Percentiles rank a stretch among this genome's conserved stretches.
These are phyloP conservation scores for Neospora caninum DNA, from an alignment of 169 alveolate species.

Conservation along the genomic window DNA sequence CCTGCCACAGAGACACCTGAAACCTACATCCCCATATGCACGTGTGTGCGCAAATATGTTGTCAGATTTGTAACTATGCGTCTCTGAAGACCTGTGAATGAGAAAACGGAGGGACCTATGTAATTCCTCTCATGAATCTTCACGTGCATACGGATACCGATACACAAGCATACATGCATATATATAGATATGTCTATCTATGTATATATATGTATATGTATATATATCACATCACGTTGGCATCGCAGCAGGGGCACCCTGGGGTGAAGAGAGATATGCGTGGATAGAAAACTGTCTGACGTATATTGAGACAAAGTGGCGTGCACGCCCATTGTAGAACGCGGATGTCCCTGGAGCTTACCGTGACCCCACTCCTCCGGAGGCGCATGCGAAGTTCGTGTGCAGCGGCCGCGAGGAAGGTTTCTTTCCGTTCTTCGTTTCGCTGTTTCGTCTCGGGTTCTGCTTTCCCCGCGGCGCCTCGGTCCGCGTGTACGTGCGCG, in stretches of 20 bases:
- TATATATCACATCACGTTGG: too few species aligned
- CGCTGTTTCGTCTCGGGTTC: background rate
- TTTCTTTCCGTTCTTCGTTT: background rate
- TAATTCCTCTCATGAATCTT: too few species aligned
- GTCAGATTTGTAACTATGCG: too few species aligned
- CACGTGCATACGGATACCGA: background rate
- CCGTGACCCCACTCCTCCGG: background rate
- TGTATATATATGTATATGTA: too few species aligned
- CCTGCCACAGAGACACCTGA: background rate
- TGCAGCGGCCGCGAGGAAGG: background rate
- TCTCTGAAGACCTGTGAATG: too few species aligned
- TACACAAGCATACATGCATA: background rate
- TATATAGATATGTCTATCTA: too few species aligned
- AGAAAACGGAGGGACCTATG: too few species aligned
- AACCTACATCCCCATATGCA: background rate
- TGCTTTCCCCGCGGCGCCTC: background rate
- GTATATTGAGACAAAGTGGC: too few species aligned
- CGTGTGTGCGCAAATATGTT: too few species aligned
- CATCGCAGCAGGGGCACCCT: too few species aligned
- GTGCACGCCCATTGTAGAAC: background rate
- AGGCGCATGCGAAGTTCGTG: conserved; percentile 33
- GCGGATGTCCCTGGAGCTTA: background rate
- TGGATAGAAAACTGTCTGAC: too few species aligned
- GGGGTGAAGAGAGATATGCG: too few species aligned
- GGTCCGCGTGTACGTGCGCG: background rate